Conservation (phyloP, 2,329 filamentous ascomycete species). For the Karstenula rhodostoma region DNA sequence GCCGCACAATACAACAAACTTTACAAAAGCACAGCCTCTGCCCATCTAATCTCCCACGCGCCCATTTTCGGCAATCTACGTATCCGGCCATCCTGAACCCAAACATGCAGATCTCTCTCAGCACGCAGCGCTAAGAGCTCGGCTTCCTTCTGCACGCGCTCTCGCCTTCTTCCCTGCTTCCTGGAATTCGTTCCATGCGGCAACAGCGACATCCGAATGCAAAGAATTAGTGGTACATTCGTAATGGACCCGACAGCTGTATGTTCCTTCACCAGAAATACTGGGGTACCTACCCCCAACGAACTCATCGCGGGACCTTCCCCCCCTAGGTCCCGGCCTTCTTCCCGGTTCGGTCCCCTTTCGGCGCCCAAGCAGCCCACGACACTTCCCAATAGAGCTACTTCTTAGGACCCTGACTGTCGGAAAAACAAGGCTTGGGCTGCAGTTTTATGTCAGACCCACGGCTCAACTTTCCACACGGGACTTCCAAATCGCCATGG, state of each 20-base stretch:
- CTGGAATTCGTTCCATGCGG: no score
- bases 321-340: no score
- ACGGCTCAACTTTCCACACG: not conserved
- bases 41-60: not conserved
- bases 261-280: no score
- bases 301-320: no score
- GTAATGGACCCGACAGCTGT: no score
- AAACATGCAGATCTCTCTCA: conserved; percentile 8
- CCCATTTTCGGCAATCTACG: not conserved
- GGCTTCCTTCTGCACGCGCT: not conserved
- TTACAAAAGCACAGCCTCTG: not conserved
- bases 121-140: not conserved
- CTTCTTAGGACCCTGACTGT: conserved; percentile 7
- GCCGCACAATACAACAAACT: not conserved
- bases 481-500: not conserved
- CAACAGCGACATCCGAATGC: no score
- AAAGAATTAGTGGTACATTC: no score
- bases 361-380: not conserved
- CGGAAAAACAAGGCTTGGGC: conserved; percentile 8
- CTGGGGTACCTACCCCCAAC: no score
- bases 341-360: not conserved
- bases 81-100: not conserved
- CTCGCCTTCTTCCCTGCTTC: not conserved
- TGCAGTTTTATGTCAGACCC: not conserved
- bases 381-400: not conserved